phyloP scores from a whole-genome alignment of 371 early-diverging fungal species.

The Blakeslea trispora region DNA sequence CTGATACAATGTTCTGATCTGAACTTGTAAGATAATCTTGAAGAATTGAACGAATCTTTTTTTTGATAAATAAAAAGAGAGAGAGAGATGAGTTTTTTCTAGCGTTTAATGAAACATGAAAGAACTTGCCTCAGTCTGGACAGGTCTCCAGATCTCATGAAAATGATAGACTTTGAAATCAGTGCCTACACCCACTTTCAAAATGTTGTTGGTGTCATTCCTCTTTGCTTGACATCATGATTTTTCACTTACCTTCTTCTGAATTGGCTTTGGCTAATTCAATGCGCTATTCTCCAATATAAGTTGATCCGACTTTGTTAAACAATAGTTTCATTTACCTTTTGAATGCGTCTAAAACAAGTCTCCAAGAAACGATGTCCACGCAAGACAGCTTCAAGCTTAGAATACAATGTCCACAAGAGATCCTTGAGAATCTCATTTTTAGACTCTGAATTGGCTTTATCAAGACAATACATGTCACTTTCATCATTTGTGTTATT shows the following conservation, averaged over 20 bases:
- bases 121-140: conserved; percentile 66
- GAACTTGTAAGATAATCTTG: conserved; percentile 72
- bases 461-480: conserved; percentile 51
- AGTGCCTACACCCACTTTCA: conserved; percentile 17
- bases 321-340: conserved; percentile 28
- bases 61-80: too few relatives aligned
- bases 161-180: conserved; percentile 48
- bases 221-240: too few relatives aligned
- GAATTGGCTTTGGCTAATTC: conserved; percentile 13
- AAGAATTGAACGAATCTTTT: conserved; percentile 65
- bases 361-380: conserved; percentile 77
- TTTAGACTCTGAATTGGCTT: conserved; percentile 52
- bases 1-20: conserved; percentile 44
- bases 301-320: too few relatives aligned
- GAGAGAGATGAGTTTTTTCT: too few relatives aligned
- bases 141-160: conserved; percentile 67
- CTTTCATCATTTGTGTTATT: conserved; percentile 32
- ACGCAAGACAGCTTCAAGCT: conserved; percentile 79
- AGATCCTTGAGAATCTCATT: conserved; percentile 81
- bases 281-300: conserved; percentile 21
- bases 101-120: too few relatives aligned
- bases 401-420: conserved; percentile 79
- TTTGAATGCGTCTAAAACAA: conserved; percentile 44
- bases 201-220: too few relatives aligned
- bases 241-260: conserved; percentile 35